Evolutionary conservation across 768 basidiomycete genomes (phyloP).

Genomic region (Suillus cothurnatus): DNA sequence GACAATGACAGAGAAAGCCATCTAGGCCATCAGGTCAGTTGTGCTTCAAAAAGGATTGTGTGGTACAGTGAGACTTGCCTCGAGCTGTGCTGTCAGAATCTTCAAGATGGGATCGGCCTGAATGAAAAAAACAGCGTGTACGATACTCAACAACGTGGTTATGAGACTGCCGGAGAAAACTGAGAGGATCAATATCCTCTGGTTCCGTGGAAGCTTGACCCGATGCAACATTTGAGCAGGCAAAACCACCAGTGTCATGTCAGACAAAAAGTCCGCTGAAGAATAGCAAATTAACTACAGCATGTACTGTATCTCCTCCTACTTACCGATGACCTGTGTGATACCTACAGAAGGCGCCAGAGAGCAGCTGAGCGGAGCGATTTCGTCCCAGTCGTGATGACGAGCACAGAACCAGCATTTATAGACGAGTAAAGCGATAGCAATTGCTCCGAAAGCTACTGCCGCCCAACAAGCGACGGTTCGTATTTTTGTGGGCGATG

Average conservation of each 20-base stretch:
- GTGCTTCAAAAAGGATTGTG: neutral
- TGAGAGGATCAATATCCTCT: conserved; percentile 11
- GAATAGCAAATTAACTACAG: neutral
- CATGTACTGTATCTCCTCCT: neutral
- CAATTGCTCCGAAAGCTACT: conserved; percentile 5
- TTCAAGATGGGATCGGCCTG: conserved; percentile 7
- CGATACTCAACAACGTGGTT: conserved; percentile 11
- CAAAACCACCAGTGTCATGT: conserved; percentile 15
- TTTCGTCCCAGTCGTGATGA: conserved; percentile 5
- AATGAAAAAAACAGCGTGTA: conserved; percentile 12
- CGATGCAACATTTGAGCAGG: conserved; percentile 14
- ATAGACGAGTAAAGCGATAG: conserved; percentile 7
- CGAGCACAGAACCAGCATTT: conserved; percentile 15
- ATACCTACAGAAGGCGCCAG: conserved; percentile 6
- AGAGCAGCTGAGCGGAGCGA: conserved; percentile 5
- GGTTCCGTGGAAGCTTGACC: conserved; percentile 11
- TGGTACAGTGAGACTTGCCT: conserved; percentile 13
- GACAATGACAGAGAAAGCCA: conserved; percentile 16
- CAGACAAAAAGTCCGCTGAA: conserved; percentile 26
- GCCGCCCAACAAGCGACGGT: conserved; percentile 7
- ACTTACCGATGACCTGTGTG: conserved; percentile 11
- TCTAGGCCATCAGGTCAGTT: conserved; percentile 13
- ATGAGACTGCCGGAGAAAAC: conserved; percentile 15
- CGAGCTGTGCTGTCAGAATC: conserved; percentile 14
- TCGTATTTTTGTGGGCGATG: conserved; percentile 9